Base-by-base conservation (phyloP, 805 yeast species). In the Metschnikowia drakensbergensis region DNA sequence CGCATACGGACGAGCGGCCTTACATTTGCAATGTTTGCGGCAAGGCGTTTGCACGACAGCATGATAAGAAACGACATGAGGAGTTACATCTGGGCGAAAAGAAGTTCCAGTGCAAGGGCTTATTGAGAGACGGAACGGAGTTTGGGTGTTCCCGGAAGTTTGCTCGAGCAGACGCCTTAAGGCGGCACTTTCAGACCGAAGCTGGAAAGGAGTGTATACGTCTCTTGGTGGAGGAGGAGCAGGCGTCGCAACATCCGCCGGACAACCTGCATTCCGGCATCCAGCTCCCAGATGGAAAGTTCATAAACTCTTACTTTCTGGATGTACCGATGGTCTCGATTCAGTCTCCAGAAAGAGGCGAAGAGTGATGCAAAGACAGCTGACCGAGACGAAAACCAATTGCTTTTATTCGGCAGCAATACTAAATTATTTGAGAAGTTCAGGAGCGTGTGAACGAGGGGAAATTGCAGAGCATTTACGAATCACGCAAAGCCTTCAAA, bases 1-100 rank as follows among this genome's bases (percentile, higher is more conserved):
- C 98, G 0, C 99, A 88, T 63, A 86, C 95, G 0, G 86, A 86
- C 61, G 95, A 87, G 60, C 69, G 90, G 46, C 95, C 94, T 5
- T 87, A 80, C 59, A 73, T 80, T 6, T 87, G 96, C 65, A 71
- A 77, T 10, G 74, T 79, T 3, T 87, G 95, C 67, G 89, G 88
- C 4, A 86, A 86, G 63, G 87, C 91, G 0, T 87, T 87, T 60
- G 77, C 77, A 1, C 52, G 77, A 33, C 77, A 73, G 50, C 77
- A 73, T 49, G 77, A 73, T 58, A 56, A 75, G 26, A 73, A 73
- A 52, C 55, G 77, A 30, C 77, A 73, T 51, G 76, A 73, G 49
- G 77, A 73, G 57, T 69, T 86, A 50, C 95, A 87, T 60, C 72
- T 83, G 3, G 94, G 94, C 1, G 86, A 84, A 64, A 86, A 85